Evolutionary conservation across 148 eudicot species (phyloP), one percentile per base, ranked within the genome.

Genomic region (Dianthus caryophyllus): DNA sequence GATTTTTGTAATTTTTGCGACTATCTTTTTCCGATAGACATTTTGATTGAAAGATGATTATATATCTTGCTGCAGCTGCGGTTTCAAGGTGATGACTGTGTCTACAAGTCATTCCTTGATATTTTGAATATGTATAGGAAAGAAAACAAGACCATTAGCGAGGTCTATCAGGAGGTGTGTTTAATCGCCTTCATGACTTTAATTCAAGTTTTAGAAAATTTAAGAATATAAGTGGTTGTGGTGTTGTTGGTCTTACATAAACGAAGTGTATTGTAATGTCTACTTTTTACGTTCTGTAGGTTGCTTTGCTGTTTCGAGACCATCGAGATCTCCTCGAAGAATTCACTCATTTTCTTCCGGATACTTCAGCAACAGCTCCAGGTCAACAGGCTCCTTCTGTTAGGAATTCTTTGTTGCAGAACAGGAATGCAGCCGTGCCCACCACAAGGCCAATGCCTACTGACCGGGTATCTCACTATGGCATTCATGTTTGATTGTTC

Each of bases 341-440:
- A 74, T 93, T 93, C 81, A 86, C 84, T 4, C 89, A 85, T 75
- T 90, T 93, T 74, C 84, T 93, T 50, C 98, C 96, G n/a, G 98
- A 90, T 82, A 76, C 81, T 25, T 87, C 97, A 69, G 81, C 81
- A 39, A 56, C 89, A 30, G 80, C 81, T 58, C 69, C 84, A 67
- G 80, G 75, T 53, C 82, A 80, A 47, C 73, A 73, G 55, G 67
- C 81, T 78, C 76, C 86, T 70, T 70, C 79, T 78, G 87, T 71
- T 67, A 82, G 84, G 29, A 83, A 68, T 74, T 21, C 85, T 43
- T 59, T 81, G 17, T 66, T 75, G 53, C 89, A 83, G 43, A 93
- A 88, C 62, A 80, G 85, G 64, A 88, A 79, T 70, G 75, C 90
- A 53, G 86, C 78, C 30, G 72, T 94, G 81, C 74, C 79, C 30